Base-by-base conservation (phyloP, 331 rosid genomes). In the Acacia pycnantha region DNA sequence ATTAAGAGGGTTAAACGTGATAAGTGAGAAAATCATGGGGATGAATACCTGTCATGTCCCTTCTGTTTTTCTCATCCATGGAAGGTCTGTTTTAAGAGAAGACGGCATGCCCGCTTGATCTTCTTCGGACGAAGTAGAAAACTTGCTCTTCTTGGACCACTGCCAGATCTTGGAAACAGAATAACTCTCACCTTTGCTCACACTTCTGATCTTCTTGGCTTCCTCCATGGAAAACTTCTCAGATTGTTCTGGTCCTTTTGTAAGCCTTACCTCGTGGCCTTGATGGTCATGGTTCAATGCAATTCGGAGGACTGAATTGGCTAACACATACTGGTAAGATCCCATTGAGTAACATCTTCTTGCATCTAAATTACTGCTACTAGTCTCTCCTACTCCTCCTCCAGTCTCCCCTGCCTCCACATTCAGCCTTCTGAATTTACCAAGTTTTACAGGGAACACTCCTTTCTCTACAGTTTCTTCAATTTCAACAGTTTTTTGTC, bases 281-380 rank as follows among this genome's bases (percentile, higher is more conserved):
- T 51, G 85, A 47, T 26, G 76, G 68, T 85, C 89, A 46, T 79
- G 66, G 48, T 76, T 82, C 58, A 93, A 83, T 79, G 93, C 65
- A 56, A 93, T 87, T 80, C 84, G 67, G 31, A 93, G 97, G 22
- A 90, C 86, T 3, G 94, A 90, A 3, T 88, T 87, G 4, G 62
- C 90, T 77, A 93, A 90, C 40, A 93, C 94, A 26, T 93, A 93
- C 84, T 93, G 94, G 83, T 93, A 93, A 10, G 97, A 93, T 18
- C 97, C 97, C 97, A 93, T 93, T 24, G 97, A 93, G 74, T 53
- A 93, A 65, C 97, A 93, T 79, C 97, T 91, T 77, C 97, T 91
- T 4, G 94, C 94, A 90, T 93, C 97, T 89, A 93, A 83, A 56
- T 77, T 90, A 76, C 94, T 91, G 77, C 97, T 90, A 73, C 97